phyloP scores from a whole-genome alignment of 306 rosid species.

The Prinsepia uniflora region DNA sequence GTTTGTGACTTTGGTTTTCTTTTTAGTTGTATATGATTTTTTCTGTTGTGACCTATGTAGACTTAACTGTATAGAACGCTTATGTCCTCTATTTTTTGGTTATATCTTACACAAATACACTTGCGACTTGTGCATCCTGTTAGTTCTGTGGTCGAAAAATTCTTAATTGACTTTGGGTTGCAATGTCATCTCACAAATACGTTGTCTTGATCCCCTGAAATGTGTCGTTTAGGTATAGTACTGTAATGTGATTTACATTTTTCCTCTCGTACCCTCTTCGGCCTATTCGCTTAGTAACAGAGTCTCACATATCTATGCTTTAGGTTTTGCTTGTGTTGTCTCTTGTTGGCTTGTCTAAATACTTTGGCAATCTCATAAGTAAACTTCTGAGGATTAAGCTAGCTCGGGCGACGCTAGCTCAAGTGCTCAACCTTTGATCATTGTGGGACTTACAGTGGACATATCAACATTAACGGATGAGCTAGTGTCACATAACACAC shows the following conservation, averaged over 20 bases:
- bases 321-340: too few relatives aligned
- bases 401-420: too few relatives aligned
- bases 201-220: conserved; percentile 13
- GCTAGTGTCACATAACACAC: too few relatives aligned
- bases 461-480: too few relatives aligned
- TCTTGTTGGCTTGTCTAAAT: too few relatives aligned
- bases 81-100: conserved; percentile 22
- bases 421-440: too few relatives aligned
- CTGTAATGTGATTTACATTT: not conserved
- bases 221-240: too few relatives aligned
- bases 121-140: conserved; percentile 41
- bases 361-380: too few relatives aligned
- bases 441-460: too few relatives aligned
- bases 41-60: conserved; percentile 34
- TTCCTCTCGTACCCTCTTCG: not conserved
- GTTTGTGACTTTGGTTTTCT: conserved; percentile 43
- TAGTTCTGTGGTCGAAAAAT: conserved; percentile 27
- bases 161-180: conserved; percentile 22
- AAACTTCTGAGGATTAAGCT: too few relatives aligned
- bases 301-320: not conserved
- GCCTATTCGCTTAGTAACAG: not conserved
- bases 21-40: conserved; percentile 33
- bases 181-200: conserved; percentile 17
- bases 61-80: conserved; percentile 48
- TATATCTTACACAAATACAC: conserved; percentile 41